phyloP scores from a whole-genome alignment of 345 rosid species.

The Adansonia digitata region DNA sequence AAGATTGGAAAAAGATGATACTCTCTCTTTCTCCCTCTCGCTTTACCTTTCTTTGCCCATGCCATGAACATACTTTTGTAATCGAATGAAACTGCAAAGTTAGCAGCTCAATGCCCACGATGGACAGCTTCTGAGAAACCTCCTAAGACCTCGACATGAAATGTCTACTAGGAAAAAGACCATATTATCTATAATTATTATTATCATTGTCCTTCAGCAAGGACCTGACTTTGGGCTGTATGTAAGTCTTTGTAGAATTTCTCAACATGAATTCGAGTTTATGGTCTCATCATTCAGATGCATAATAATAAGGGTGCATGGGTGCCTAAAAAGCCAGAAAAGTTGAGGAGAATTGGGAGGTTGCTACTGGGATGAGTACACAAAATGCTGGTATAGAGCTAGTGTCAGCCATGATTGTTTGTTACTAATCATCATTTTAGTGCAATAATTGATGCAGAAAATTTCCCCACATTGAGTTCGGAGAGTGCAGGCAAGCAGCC shows the following conservation, averaged over 20 bases:
- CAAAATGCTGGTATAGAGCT: too few relatives aligned
- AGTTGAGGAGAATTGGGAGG: too few relatives aligned
- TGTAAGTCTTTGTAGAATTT: too few relatives aligned
- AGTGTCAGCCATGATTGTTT: too few relatives aligned
- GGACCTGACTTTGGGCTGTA: too few relatives aligned
- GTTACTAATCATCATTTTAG: too few relatives aligned
- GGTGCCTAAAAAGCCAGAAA: too few relatives aligned
- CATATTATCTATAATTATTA: neutral
- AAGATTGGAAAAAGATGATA: neutral
- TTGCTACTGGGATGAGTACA: too few relatives aligned
- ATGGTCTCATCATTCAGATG: neutral
- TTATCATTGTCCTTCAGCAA: neutral
- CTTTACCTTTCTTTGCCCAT: neutral
- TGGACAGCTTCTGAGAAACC: neutral
- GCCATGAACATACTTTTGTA: constrained; percentile 9
- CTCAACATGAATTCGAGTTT: neutral
- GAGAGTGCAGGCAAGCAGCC: too few relatives aligned
- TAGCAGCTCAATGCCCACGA: neutral
- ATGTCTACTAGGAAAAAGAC: neutral
- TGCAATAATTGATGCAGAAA: too few relatives aligned
- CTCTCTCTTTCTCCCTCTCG: neutral
- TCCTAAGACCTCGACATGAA: neutral
- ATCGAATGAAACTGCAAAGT: constrained; percentile 1
- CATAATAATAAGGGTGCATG: too few relatives aligned
- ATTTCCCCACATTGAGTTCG: too few relatives aligned